These are phyloP conservation scores for Zasmidium citrigriseum DNA, from an alignment of 2,329 filamentous ascomycete species.

Conservation along the genomic window DNA sequence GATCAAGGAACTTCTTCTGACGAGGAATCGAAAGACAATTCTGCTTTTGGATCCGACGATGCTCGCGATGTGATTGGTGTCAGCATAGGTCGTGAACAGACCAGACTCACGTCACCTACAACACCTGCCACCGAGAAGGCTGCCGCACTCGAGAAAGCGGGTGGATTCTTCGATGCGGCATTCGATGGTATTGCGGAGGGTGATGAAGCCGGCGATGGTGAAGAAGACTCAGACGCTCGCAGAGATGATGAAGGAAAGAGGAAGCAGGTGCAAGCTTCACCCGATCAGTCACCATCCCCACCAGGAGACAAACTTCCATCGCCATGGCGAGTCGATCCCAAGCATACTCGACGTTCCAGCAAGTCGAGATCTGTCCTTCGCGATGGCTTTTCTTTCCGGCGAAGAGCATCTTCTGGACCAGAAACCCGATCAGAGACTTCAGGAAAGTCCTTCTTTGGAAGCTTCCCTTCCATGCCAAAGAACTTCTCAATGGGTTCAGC, in stretches of 20 bases:
- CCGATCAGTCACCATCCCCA: not conserved
- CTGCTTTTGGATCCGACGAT: slow-evolving; percentile 36
- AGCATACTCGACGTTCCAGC: slow-evolving; percentile 36
- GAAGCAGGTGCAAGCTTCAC: not conserved
- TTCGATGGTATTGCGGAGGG: slow-evolving; percentile 15
- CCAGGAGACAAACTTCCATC: slow-evolving; percentile 38
- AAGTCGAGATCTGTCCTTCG: slow-evolving; percentile 40
- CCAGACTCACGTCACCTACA: slow-evolving; percentile 56
- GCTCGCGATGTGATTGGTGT: slow-evolving; percentile 55
- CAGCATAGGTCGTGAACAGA: slow-evolving; percentile 60
- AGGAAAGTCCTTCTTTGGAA: slow-evolving; percentile 31
- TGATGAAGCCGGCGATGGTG: not conserved
- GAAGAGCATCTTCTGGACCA: slow-evolving; percentile 43
- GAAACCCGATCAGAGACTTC: slow-evolving; percentile 23
- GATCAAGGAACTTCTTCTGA: slow-evolving; percentile 47
- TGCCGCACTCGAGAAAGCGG: slow-evolving; percentile 53
- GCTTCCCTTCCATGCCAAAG: slow-evolving; percentile 32
- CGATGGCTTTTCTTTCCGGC: slow-evolving; percentile 41
- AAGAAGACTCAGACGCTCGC: slow-evolving; percentile 4
- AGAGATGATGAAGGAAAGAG: slow-evolving; percentile 23
- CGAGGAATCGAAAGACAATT: slow-evolving; percentile 33
- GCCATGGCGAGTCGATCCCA: slow-evolving; percentile 46
- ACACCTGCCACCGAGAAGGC: slow-evolving; percentile 62
- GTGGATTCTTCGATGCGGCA: slow-evolving; percentile 46
- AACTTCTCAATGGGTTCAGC: slow-evolving; percentile 30